phyloP scores from a whole-genome alignment of 1,284 basidiomycete species.

The Ceratobasidium papillatum region DNA sequence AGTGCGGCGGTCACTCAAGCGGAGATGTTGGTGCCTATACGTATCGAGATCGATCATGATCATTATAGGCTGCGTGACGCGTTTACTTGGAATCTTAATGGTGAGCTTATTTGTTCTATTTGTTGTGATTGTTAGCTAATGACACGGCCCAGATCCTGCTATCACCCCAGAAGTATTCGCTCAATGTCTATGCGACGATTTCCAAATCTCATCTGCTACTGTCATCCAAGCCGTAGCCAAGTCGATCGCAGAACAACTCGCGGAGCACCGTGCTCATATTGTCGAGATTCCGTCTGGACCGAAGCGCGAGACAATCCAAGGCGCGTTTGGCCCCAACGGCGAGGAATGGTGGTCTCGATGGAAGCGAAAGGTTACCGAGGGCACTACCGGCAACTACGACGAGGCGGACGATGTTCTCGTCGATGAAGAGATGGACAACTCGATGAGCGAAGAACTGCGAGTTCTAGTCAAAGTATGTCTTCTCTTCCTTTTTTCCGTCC shows the following conservation, averaged over 20 bases:
- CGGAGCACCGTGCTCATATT: slow-evolving; percentile 67
- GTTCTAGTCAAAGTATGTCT: slow-evolving; percentile 84
- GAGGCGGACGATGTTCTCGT: slow-evolving; percentile 50
- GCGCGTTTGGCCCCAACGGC: slow-evolving; percentile 52
- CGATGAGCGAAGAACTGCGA: slow-evolving; percentile 81
- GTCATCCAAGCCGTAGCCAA: slow-evolving; percentile 75
- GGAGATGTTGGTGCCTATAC: slow-evolving; percentile 81
- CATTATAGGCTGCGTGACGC: slow-evolving; percentile 94
- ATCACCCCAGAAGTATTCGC: slow-evolving; percentile 92
- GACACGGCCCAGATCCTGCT: slow-evolving; percentile 71
- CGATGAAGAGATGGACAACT: slow-evolving; percentile 61
- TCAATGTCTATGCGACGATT: slow-evolving; percentile 90
- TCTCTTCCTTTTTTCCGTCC: slow-evolving; percentile 10
- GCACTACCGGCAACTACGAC: slow-evolving; percentile 48
- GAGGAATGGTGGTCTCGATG: slow-evolving; percentile 75
- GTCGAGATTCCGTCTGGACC: slow-evolving; percentile 33
- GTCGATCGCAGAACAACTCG: slow-evolving; percentile 86
- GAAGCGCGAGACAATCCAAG: slow-evolving; percentile 8
- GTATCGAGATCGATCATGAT: slow-evolving; percentile 88
- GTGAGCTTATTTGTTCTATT: slow-evolving; percentile 56
- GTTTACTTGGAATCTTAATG: slow-evolving; percentile 95
- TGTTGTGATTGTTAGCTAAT: slow-evolving; percentile 35
- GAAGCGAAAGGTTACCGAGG: slow-evolving; percentile 62
- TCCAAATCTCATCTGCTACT: slow-evolving; percentile 78
- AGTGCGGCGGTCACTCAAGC: slow-evolving; percentile 48